A percentile compares a stretch with the other conserved stretches of the same genome.
Evolutionary conservation across 1,139 yeast species (phyloP).

Genomic region (Lodderomyces metapsilosis): DNA sequence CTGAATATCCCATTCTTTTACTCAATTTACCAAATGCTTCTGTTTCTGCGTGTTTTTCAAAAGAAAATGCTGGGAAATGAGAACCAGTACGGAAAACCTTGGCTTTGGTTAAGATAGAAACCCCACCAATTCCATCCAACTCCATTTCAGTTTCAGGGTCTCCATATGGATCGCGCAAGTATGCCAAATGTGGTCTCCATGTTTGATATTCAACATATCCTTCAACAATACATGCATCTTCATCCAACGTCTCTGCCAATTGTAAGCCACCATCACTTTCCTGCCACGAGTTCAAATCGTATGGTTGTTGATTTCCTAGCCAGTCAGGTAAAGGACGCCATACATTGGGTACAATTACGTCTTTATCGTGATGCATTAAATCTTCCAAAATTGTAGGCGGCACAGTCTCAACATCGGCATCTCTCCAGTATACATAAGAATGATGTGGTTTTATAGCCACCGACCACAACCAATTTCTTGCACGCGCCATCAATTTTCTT

Average conservation of each 20-base stretch:
- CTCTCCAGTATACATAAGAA: constrained; percentile 56
- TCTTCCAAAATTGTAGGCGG: constrained; percentile 53
- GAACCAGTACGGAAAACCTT: constrained; percentile 77
- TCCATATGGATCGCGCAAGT: constrained; percentile 81
- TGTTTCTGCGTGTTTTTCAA: constrained; percentile 89
- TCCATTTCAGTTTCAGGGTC: constrained; percentile 87
- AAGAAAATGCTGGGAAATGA: constrained; percentile 88
- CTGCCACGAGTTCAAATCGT: constrained; percentile 89
- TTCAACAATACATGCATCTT: constrained; percentile 88
- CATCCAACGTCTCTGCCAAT: constrained; percentile 72
- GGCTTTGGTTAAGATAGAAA: constrained; percentile 78
- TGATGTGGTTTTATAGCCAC: constrained; percentile 54
- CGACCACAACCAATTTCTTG: constrained; percentile 54
- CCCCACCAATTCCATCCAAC: constrained; percentile 90
- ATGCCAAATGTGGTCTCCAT: constrained; percentile 90
- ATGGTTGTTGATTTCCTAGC: constrained; percentile 87
- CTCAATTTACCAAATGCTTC: constrained; percentile 90
- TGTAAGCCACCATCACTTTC: constrained; percentile 82
- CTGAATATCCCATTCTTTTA: constrained; percentile 76
- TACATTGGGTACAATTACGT: constrained; percentile 73
- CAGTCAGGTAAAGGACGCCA: constrained; percentile 93
- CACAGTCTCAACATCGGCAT: constrained; percentile 54
- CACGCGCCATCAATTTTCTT: constrained; percentile 53
- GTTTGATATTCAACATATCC: constrained; percentile 92
- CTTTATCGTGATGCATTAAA: constrained; percentile 54